A percentile compares a stretch with the other conserved stretches of the same genome.
Conservation (phyloP, 2,329 filamentous ascomycete genomes). For the Nemania bipapillata region DNA sequence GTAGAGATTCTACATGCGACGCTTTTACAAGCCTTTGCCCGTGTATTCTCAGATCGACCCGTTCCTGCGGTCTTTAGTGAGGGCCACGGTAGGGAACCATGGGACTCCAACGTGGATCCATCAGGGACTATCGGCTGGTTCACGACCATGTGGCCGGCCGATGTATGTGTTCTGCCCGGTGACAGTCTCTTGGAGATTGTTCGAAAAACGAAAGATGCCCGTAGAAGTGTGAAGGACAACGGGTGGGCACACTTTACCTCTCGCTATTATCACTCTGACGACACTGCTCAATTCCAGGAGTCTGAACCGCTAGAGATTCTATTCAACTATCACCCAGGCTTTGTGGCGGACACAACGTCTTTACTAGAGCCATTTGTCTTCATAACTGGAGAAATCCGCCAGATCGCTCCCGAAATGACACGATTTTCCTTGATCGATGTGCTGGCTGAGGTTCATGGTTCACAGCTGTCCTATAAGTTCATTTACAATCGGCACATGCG, state of each 20-base stretch:
- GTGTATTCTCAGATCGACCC: conserved; percentile 51
- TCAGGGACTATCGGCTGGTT: conserved; percentile 60
- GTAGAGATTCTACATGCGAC: conserved; percentile 55
- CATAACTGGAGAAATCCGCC: not conserved
- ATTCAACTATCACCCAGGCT: conserved; percentile 26
- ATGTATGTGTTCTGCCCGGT: conserved; percentile 16
- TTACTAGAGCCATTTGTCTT: not conserved
- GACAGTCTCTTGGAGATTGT: conserved; percentile 24
- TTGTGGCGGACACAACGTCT: not conserved
- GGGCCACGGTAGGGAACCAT: conserved; percentile 57
- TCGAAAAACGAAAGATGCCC: conserved; percentile 21
- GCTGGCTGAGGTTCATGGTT: conserved; percentile 13
- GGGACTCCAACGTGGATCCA: conserved; percentile 50
- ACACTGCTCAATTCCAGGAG: not conserved
- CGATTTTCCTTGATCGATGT: conserved; percentile 29
- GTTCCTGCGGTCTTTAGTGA: conserved; percentile 55
- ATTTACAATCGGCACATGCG: conserved; percentile 26
- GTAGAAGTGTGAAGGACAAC: not conserved
- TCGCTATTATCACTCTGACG: not conserved
- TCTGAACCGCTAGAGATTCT: conserved; percentile 18
- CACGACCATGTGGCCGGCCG: conserved; percentile 56
- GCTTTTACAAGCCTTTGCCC: conserved; percentile 17
- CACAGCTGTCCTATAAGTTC: conserved; percentile 12
- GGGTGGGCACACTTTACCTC: conserved; percentile 23
- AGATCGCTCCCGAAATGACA: not conserved